These are phyloP conservation scores for Mortierella sp. DNA, from an alignment of 371 early-diverging fungal genomes.

Conservation along the genomic window DNA sequence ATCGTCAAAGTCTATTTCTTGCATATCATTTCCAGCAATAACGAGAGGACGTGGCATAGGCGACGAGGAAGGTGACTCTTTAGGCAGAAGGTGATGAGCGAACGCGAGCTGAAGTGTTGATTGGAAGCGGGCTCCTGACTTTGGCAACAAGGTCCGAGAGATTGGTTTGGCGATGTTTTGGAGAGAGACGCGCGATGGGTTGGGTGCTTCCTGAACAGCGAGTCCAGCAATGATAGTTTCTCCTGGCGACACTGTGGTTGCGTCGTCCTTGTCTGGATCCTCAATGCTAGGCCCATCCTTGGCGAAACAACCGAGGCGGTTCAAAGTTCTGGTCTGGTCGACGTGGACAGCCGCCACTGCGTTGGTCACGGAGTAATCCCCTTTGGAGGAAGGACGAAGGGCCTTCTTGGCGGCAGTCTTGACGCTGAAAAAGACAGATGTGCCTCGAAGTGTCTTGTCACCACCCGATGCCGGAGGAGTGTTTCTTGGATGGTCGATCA, in stretches of 20 bases:
- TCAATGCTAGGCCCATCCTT: not conserved
- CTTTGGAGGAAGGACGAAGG: not conserved
- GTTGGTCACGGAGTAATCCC: not conserved
- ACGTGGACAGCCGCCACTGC: not conserved
- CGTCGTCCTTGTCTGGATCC: not conserved
- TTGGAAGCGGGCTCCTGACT: not conserved
- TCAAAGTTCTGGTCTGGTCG: not conserved
- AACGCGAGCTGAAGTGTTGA: slow-evolving; percentile 2
- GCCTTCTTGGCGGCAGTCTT: not conserved
- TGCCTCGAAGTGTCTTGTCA: too few relatives aligned
- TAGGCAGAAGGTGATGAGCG: not conserved
- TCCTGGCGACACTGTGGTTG: too few relatives aligned
- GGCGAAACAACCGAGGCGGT: not conserved
- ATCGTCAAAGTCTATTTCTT: not conserved
- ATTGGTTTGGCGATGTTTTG: not conserved
- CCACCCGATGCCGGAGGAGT: too few relatives aligned
- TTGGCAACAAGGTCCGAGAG: not conserved
- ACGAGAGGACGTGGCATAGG: not conserved
- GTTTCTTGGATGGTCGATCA: too few relatives aligned
- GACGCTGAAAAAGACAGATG: too few relatives aligned
- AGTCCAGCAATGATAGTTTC: too few relatives aligned
- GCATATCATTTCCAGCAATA: not conserved
- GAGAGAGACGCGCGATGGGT: not conserved
- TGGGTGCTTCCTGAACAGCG: too few relatives aligned
- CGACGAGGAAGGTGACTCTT: not conserved